Evolutionary conservation across 306 rosid genomes (phyloP).

Genomic region (Boehmeria nivea): DNA sequence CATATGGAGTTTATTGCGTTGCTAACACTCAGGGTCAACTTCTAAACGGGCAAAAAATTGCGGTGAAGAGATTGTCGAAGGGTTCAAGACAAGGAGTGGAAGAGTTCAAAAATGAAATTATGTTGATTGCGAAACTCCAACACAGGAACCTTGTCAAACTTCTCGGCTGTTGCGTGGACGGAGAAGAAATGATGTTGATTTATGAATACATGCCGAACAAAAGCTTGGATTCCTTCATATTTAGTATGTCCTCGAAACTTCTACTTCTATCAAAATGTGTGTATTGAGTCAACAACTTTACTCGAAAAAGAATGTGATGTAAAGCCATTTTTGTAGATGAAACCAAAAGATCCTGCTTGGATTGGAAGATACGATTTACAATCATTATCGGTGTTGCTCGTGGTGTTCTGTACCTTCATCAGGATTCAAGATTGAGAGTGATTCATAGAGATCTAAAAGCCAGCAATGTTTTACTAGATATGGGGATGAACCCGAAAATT

Average conservation of each 20-base stretch:
- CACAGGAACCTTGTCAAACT: conserved; percentile 8
- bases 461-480: conserved; percentile 5
- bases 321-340: neutral
- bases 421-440: conserved; percentile 11
- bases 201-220: conserved; percentile 7
- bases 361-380: neutral
- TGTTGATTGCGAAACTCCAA: conserved; percentile 10
- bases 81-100: neutral
- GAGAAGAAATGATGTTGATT: conserved; percentile 9
- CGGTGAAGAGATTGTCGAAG: conserved; percentile 2
- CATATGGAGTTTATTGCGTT: too few relatives aligned
- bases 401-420: conserved; percentile 11
- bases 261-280: neutral
- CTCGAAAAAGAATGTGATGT: neutral
- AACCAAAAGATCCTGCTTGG: neutral
- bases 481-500: conserved; percentile 7
- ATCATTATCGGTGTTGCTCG: conserved; percentile 10
- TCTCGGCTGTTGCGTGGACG: conserved; percentile 2
- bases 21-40: conserved; percentile 12
- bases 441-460: conserved; percentile 11
- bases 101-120: conserved; percentile 9
- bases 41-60: conserved; percentile 12
- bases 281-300: neutral
- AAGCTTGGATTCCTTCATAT: conserved; percentile 3
- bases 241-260: neutral